Evolutionary conservation across 495 filamentous ascomycete species (phyloP), one percentile per base, ranked within the genome.

Genomic region (Astrothelium macrocarpum): DNA sequence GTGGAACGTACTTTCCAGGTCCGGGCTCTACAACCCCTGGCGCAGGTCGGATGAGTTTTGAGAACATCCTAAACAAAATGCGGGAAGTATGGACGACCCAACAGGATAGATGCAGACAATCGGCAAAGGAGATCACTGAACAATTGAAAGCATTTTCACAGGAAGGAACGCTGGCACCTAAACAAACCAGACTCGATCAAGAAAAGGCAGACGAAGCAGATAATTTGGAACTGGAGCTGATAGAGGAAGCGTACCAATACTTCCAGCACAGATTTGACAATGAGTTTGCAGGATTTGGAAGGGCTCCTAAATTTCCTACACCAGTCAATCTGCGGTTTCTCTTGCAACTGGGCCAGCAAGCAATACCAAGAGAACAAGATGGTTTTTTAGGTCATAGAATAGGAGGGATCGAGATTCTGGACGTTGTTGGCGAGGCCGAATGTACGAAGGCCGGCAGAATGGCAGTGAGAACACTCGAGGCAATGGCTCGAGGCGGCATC

Each of bases 1-100:
- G 95, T 56, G 95, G 91, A 25, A 97, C 94, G 34, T 98, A 98
- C 73, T 97, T 90, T 89, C 91, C 94, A 11, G 91, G 91, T 1
- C 90, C 83, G 63, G 87, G 77, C 68, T 82, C 79, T 62, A 78
- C 71, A 49, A 73, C 62, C 65, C 67, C 65, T 0, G 68, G 74
- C 14, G 80, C 81, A 11, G 85, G 85, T 29, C 80, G 83, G 7
- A 81, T 86, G 49, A 81, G 85, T 32, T 94, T 97, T 67, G 77
- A 95, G 20, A 84, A 87, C 36, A 92, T 98, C 25, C 76, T 96
- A 32, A 79, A 89, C 65, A 96, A 94, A 73, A 79, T 97, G 53
- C 78, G 84, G 4, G 81, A 83, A 45, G 86, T 92, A 18, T 97
- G 95, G 95, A 78, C 83, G 59, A 89, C 90, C 43, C 89, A 97